Base-by-base conservation (phyloP, 176 grass and related monocot genomes). In the Paspalum notatum region DNA sequence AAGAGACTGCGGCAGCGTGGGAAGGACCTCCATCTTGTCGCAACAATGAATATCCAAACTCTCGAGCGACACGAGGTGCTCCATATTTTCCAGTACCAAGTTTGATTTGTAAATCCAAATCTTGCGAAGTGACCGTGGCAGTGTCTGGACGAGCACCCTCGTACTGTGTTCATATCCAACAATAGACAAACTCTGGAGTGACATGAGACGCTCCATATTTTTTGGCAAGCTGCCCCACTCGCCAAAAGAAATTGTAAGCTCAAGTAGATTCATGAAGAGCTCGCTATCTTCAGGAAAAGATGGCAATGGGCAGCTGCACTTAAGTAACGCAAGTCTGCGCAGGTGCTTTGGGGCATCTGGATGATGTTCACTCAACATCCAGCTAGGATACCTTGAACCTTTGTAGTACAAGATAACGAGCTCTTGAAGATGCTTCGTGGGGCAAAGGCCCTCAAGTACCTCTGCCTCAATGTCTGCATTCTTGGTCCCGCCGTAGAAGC, bases 361-460 rank as follows among this genome's bases (percentile, higher is more conserved):
- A 63, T 38, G 51, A 15, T 18, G 26, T 1, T 20, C 5, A 15
- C 14, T 42, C 37, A 45, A 21, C 56, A 80, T 69, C 84, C 84
- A 81, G 13, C 49, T 60, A 42, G 84, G 84, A 13, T 70, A 69
- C 18, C 18, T 57, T 17, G 3, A 40, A 66, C 84, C 84, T 8
- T 26, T 0, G 56, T 66, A 86, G 5, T 4, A 0, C 1, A 4
- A 0, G 3, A 86, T 78, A 3, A 0, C 6, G 45, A 80, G 56
- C 22, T 47, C 0, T 53, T 55, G 18, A 11, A 86, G 52, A 62
- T 55, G 7, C 40, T 24, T 13, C 4, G 65, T 54, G 37, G 84
- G 84, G 21, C 59, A 69, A 38, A 86, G 84, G 18, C 76, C 84
- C 59, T 86, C 84, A 15, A 86, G 51, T 10, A 86, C 76, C 38